Evolutionary conservation across 1,284 basidiomycete species (phyloP), one percentile per base, ranked within the genome.

Genomic region (Fomitiporia mediterranea): DNA sequence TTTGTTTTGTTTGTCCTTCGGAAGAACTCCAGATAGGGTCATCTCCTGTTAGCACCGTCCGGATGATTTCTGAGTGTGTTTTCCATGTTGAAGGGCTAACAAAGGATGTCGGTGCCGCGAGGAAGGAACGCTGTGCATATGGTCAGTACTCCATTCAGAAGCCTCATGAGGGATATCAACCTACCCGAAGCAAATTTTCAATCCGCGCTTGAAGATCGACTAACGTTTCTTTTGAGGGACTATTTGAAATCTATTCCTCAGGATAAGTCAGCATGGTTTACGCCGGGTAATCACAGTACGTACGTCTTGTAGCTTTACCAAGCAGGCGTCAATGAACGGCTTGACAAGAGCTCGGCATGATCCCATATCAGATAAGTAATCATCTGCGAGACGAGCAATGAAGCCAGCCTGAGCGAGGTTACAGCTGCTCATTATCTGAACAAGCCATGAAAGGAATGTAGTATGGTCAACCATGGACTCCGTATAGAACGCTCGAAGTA

Each of bases 391-490:
- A 49, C 86, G 80, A 6, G 82, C 79, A 9, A 95, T 72, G 64
- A 97, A 95, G 0, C 87, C 86, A 4, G 89, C 78, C 70, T 97
- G 94, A 1, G 91, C 90, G 17, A 93, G 77, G 68, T 94, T 94
- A 62, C 86, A 86, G 0, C 75, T 74, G 5, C 72, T 68, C 74
- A 95, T 81, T 63, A 89, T 86, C 53, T 91, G 84, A 11, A 92
- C 82, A 44, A 96, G 73, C 94, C 94, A 98, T 5, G 79, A 75
- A 8, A 93, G 78, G 66, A 96, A 88, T 0, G 87, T 82, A 19
- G 83, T 79, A 50, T 84, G 83, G 62, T 97, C 94, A 21, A 98
- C 81, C 8, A 99, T 78, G 13, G 86, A 83, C 63, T 92, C 88
- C 0, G 81, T 75, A 67, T 91, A 91, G 65, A 97, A 89, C 4